phyloP scores from a whole-genome alignment of 208 protist species.

The Acanthamoeba rhysodes region DNA sequence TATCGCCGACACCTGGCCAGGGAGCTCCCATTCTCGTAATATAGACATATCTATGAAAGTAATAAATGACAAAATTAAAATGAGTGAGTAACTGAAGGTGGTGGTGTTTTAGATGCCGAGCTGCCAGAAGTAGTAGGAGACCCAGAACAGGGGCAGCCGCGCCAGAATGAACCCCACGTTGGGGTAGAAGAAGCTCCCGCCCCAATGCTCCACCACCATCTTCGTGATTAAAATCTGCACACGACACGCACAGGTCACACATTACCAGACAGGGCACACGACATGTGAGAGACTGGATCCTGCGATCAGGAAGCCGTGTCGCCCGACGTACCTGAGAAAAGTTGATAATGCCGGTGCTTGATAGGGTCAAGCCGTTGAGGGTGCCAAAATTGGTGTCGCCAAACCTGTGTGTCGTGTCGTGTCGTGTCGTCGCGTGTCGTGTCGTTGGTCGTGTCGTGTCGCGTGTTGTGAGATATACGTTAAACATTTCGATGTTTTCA shows the following conservation, averaged over 20 bases:
- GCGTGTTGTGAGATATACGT: no score
- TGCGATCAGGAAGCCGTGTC: not conserved
- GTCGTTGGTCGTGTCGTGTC: not conserved
- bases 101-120: no score
- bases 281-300: no score
- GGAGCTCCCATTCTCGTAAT: no score
- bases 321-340: not conserved
- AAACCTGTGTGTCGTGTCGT: constrained; percentile 19
- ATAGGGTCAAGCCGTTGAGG: constrained; percentile 17
- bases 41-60: no score
- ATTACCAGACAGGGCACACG: no score
- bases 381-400: constrained; percentile 45
- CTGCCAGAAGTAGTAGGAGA: not conserved
- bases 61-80: no score
- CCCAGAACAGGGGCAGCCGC: constrained; percentile 37
- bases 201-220: constrained; percentile 6
- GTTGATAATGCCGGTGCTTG: constrained; percentile 39
- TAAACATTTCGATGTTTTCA: no score
- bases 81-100: no score
- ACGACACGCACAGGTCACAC: no score
- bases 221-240: not conserved
- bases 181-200: constrained; percentile 59
- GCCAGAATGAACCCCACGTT: constrained; percentile 27
- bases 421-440: no score
- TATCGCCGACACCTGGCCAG: no score